These are phyloP conservation scores for Globisporangium paroecandrum DNA, from an alignment of 352 stramenopile genomes.

Conservation along the genomic window DNA sequence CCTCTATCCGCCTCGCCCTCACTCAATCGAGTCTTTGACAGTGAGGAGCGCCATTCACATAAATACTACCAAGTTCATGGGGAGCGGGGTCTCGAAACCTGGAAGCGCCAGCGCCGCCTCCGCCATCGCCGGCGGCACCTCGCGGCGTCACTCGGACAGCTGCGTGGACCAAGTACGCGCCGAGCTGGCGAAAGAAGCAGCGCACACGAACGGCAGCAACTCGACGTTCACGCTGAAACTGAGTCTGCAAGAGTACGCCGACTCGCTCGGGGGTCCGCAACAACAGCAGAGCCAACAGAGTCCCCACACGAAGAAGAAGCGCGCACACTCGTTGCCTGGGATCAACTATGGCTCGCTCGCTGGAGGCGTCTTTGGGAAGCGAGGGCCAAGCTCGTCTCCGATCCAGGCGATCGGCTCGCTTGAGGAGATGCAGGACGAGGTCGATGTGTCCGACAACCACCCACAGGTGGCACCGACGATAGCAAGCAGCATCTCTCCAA, in stretches of 20 bases:
- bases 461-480: not conserved
- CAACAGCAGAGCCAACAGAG: not conserved
- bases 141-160: constrained; percentile 30
- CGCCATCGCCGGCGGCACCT: not conserved
- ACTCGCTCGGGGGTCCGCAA: not conserved
- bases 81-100: constrained; percentile 30
- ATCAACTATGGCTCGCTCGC: constrained; percentile 1
- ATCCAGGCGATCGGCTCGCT: constrained; percentile 8
- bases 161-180: constrained; percentile 21
- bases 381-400: not conserved
- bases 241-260: constrained; percentile 14
- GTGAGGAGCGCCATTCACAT: not conserved
- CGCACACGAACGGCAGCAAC: not conserved
- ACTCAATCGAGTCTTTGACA: not conserved
- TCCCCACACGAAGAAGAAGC: constrained; percentile 4
- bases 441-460: not conserved
- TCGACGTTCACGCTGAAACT: constrained; percentile 20
- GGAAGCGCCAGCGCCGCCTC: not conserved
- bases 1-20: not conserved
- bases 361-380: constrained; percentile 3
- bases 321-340: constrained; percentile 16
- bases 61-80: constrained; percentile 21
- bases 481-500: not conserved
- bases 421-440: constrained; percentile 11
- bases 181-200: constrained; percentile 6